Evolutionary conservation across 768 basidiomycete genomes (phyloP), one percentile per base, ranked within the genome.

Genomic region (Lepiota venenata): DNA sequence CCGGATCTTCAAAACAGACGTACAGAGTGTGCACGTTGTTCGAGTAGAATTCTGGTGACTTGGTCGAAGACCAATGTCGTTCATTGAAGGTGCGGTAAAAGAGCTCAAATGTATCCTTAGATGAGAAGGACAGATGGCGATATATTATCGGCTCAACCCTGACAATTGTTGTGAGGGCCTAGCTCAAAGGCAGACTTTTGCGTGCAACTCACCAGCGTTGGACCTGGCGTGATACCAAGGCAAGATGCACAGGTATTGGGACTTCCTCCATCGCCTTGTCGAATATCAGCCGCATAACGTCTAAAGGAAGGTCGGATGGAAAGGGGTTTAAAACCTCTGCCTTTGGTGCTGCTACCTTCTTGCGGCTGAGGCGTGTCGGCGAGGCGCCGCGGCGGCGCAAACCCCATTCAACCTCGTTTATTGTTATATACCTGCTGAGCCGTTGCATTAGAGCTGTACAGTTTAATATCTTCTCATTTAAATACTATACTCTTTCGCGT

Each of bases 141-240:
- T 54, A 54, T 1, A 54, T 40, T 7, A 47, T 27, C 21, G 52
- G 52, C 46, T 54, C 52, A 47, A 54, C 52, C 52, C 52, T 54
- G 32, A 11, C 7, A 29, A 10, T 9, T 16, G 12, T 12, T 25
- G 37, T 14, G 21, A 21, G 38, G 35, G 11, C 7, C 11, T 4
- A 7, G 10, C 12, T 11, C 16, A 25, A 11, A 21, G 6, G 20
- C 12, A 7, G 4, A 21, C 4, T 11, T 2, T 4, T 47, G 8
- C 32, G 10, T 10, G 6, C 11, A 46, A 25, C 52, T 6, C 15
- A 54, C 52, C 52, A 54, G 22, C 46, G 45, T 38, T 54, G 52
- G 3, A 47, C 45, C 21, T 47, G 45, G 29, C 52, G 52, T 14
- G 52, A 54, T n/a, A 54, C 52, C 5, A 54, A 25, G 6, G 45